phyloP scores from a whole-genome alignment of 805 yeast genomes.

The Candida nitratophila region DNA sequence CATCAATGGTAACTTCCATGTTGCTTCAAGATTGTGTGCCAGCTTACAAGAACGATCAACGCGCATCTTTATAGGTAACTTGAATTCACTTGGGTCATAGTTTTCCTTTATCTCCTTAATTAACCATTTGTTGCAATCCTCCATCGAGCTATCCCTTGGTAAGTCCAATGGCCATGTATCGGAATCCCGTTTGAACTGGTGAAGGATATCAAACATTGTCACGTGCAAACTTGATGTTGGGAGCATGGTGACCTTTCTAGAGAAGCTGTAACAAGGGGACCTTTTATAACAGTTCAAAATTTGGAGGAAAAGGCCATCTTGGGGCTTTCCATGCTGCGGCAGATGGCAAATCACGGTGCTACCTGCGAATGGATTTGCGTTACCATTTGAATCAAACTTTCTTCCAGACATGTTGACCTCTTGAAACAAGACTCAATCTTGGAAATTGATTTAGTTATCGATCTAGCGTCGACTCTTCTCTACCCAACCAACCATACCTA shows the following conservation, averaged over 20 bases:
- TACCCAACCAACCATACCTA: no score
- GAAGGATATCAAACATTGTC: conserved; percentile 12
- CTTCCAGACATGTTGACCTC: conserved; percentile 5
- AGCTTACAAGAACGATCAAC: conserved; percentile 7
- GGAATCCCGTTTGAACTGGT: conserved; percentile 9
- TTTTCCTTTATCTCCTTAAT: conserved; percentile 3
- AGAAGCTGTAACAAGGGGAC: conserved; percentile 7
- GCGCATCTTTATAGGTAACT: conserved; percentile 9
- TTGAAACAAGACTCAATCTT: no score
- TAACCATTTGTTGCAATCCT: conserved; percentile 11
- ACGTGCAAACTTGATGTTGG: conserved; percentile 12
- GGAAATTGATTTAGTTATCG: no score
- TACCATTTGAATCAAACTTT: conserved; percentile 11
- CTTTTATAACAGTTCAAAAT: conserved; percentile 9
- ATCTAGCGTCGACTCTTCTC: no score
- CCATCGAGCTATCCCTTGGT: conserved; percentile 9
- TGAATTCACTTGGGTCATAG: conserved; percentile 1
- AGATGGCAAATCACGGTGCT: conserved; percentile 12
- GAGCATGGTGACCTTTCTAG: conserved; percentile 11
- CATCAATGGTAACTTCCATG: conserved; percentile 11
- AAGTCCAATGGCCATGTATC: conserved; percentile 10
- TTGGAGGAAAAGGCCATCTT: conserved; percentile 7
- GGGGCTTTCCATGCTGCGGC: conserved; percentile 10
- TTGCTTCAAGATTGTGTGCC: conserved; percentile 9
- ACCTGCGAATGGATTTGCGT: conserved; percentile 10